Base-by-base conservation (phyloP, 345 rosid species). In the Viola odorata region DNA sequence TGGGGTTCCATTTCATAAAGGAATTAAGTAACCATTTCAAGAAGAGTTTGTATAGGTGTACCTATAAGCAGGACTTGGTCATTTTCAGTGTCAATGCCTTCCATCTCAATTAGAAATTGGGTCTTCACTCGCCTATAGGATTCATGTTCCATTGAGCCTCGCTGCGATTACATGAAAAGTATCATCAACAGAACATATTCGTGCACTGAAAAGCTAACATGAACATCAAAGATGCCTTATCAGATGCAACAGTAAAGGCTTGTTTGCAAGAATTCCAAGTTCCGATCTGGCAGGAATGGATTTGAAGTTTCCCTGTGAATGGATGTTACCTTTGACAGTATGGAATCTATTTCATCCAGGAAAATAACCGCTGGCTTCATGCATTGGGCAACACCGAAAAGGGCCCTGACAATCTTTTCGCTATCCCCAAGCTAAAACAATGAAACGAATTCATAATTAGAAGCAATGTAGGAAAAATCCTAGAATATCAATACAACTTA, bases 321-420 rank as follows among this genome's bases (percentile, higher is more conserved):
- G 60, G 39, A 60, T 45, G 64, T 69, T 66, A 88, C 97, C 96
- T 88, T 97, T 63, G 99, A 94, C 15, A 88, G 79, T 72, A 94
- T 87, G 37, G 97, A 94, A 78, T 90, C 97, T 71, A 90, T 88
- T 78, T 94, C 99, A 76, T 90, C 97, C 17, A 94, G 97, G 80
- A 94, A 94, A 61, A 90, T 90, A 57, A 90, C 97, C 63, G 99
- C 97, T 63, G 99, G 97, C 78, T 94, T 97, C 72, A 95, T 95
- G 67, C 97, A 94, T 75, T 85, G 81, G 58, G 99, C 99, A 59
- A 94, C 99, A 61, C 97, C 99, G 74, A 94, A 94, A 63, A 94
- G 95, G 12, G 99, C 96, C 69, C 99, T 82, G 72, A 94, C 99
- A 68, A 94, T 77, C 80, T 94, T 94, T 85, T 94, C 99, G 44